Evolutionary conservation across 2,329 filamentous ascomycete species (phyloP).

Genomic region (Bipolaris gigantea): DNA sequence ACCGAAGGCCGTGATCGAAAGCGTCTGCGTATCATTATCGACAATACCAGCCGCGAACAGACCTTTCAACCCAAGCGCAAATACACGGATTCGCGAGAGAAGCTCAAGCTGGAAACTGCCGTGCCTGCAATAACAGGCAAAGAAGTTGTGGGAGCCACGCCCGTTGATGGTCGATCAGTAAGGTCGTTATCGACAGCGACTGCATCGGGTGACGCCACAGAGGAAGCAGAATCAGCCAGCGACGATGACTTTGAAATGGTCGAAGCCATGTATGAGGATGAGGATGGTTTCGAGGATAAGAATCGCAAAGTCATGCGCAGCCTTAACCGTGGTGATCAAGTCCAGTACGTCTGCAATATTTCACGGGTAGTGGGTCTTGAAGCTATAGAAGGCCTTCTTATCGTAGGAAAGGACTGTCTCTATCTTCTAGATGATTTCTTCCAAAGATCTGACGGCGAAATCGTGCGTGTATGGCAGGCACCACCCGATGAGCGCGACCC

Average conservation of each 20-base stretch:
- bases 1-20: slow-evolving; percentile 96
- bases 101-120: slow-evolving; percentile 52
- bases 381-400: slow-evolving; percentile 88
- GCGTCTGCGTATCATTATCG: slow-evolving; percentile 83
- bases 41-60: slow-evolving; percentile 66
- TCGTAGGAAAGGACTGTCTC: slow-evolving; percentile 86
- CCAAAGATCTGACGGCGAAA: slow-evolving; percentile 90
- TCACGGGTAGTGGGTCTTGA: slow-evolving; percentile 93
- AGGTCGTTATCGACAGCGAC: slow-evolving; percentile 27
- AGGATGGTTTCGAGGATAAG: slow-evolving; percentile 92
- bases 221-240: slow-evolving; percentile 50
- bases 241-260: slow-evolving; percentile 97
- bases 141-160: slow-evolving; percentile 36
- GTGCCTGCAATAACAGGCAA: slow-evolving; percentile 37
- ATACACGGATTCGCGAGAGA: slow-evolving; percentile 57
- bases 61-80: slow-evolving; percentile 85
- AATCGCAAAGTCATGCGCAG: slow-evolving; percentile 97
- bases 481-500: slow-evolving; percentile 89
- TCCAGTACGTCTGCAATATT: slow-evolving; percentile 92
- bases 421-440: slow-evolving; percentile 98
- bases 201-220: slow-evolving; percentile 39
- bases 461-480: slow-evolving; percentile 94
- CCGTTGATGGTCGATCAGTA: slow-evolving; percentile 23
- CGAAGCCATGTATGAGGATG: slow-evolving; percentile 84
- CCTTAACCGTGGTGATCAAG: slow-evolving; percentile 84